Conservation (phyloP, 768 basidiomycete species). For the Pleurotus sapidus region DNA sequence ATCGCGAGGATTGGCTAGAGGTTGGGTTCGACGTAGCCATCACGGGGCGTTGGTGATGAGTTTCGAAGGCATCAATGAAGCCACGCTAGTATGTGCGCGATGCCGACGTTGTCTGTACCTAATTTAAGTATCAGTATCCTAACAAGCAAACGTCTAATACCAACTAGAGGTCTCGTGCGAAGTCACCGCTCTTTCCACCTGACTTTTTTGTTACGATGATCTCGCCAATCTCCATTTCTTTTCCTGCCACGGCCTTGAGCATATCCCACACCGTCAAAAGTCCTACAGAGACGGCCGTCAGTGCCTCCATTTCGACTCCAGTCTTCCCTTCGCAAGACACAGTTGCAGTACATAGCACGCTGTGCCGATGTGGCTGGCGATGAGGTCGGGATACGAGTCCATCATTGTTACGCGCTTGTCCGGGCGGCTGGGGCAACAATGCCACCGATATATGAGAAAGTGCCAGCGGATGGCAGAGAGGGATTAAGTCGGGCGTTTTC, state of each 20-base stretch:
- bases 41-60: conserved; percentile 51
- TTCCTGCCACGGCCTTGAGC: conserved; percentile 88
- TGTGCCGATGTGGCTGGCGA: conserved; percentile 40
- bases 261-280: conserved; percentile 90
- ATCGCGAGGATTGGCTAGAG: conserved; percentile 48
- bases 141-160: too few species aligned
- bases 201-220: conserved; percentile 64
- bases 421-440: conserved; percentile 43
- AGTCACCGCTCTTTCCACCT: conserved; percentile 77
- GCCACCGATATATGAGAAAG: conserved; percentile 69
- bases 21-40: conserved; percentile 46
- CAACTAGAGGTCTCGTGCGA: conserved; percentile 28
- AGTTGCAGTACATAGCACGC: conserved; percentile 61
- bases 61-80: neutral
- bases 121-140: too few species aligned
- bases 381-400: neutral
- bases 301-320: conserved; percentile 92
- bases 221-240: conserved; percentile 76
- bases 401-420: conserved; percentile 1
- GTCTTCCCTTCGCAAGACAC: conserved; percentile 79
- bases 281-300: conserved; percentile 78
- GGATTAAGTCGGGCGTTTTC: conserved; percentile 79
- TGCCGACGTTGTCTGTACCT: too few species aligned
- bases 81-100: too few species aligned
- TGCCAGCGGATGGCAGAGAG: conserved; percentile 82